Base-by-base conservation (phyloP, 768 basidiomycete species). In the Kwoniella europaea region DNA sequence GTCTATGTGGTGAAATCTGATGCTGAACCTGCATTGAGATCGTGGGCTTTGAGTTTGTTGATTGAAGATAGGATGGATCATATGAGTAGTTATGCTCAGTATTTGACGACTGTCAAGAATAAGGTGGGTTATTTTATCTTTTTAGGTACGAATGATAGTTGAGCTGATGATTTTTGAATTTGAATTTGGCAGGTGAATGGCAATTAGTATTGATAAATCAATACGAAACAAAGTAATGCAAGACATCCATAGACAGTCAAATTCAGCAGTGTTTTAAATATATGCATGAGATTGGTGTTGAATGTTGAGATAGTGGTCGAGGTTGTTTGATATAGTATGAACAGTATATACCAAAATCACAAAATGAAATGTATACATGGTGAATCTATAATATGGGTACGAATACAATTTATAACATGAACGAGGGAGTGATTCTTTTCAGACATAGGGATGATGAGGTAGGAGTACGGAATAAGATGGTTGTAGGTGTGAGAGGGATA, bases 1-100 rank as follows among this genome's bases (percentile, higher is more conserved):
- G 86, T 99, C 7, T 99, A 98, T 79, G 86, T 98, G 63, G 94
- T 98, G 79, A 99, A 98, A 85, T 94, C 98, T 82, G 97, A 99
- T 76, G 96, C 94, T 70, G 97, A 99, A 84, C 92, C 94, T 6
- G 91, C 94, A 56, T 86, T 99, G 79, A 87, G 95, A 71, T 87
- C 94, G 69, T 99, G 97, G 97, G 97, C 96, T 0, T 87, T 99
- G 71, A 94, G 92, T 80, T 89, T 89, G 78, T 88, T 99, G 74
- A 91, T 98, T 75, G 96, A 98, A 85, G 97, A 98, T 84, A 90
- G 97, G 68, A 90, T 93, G 77, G 97, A 99, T 83, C 90, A 92
- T 71, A 86, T 93, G 80, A 94, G 94, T 60, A 97, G 94, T 82
- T 99, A 98, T 84, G 91, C 94, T 79, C 96, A 98, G 83, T 98